These are phyloP conservation scores for Penicillium ucsense DNA, from an alignment of 495 filamentous ascomycete species.

Conservation along the genomic window DNA sequence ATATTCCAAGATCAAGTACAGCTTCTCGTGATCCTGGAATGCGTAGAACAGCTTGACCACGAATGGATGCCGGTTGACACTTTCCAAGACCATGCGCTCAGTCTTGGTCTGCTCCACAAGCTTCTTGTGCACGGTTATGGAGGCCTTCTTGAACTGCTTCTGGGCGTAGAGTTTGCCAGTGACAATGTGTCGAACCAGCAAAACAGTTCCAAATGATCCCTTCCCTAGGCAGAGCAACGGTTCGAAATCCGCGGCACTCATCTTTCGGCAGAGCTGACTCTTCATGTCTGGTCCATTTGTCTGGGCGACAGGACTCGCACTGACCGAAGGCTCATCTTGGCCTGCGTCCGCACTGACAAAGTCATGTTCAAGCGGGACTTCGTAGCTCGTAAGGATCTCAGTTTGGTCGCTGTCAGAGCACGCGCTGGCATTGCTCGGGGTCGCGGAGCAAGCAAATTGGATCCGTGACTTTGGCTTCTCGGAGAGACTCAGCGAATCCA, in stretches of 20 bases:
- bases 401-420: conserved; percentile 49
- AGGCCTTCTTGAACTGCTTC: conserved; percentile 97
- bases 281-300: conserved; percentile 20
- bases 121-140: conserved; percentile 82
- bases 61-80: conserved; percentile 90
- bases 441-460: conserved; percentile 31
- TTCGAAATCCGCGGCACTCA: conserved; percentile 85
- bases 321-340: conserved; percentile 23
- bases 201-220: conserved; percentile 86
- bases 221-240: conserved; percentile 93
- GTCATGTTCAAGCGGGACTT: conserved; percentile 79
- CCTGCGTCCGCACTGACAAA: conserved; percentile 69
- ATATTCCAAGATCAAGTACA: conserved; percentile 96
- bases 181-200: conserved; percentile 76
- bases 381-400: conserved; percentile 64
- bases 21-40: conserved; percentile 95
- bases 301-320: conserved; percentile 1
- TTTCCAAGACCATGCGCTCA: conserved; percentile 86
- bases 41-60: conserved; percentile 97
- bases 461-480: conserved; percentile 24
- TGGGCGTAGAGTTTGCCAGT: conserved; percentile 91
- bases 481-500: conserved; percentile 55
- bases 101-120: conserved; percentile 95
- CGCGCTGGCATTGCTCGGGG: conserved; percentile 45
- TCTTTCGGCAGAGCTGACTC: conserved; percentile 56